Evolutionary conservation across 495 filamentous ascomycete genomes (phyloP).

Genomic region (Xylaria nigripes): DNA sequence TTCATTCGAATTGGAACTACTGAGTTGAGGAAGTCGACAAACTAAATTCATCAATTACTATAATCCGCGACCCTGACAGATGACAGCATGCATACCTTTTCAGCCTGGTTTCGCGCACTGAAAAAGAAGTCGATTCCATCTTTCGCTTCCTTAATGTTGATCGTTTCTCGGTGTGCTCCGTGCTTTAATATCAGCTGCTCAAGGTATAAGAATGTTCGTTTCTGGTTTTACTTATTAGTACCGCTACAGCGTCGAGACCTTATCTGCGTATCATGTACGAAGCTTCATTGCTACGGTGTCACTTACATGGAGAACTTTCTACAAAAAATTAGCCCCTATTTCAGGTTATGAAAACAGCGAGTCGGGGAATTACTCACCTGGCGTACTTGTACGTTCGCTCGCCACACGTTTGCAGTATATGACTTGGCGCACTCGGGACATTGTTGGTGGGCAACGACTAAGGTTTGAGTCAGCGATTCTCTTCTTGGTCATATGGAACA

Average conservation of each 20-base stretch:
- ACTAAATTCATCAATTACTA: slow-evolving; percentile 22
- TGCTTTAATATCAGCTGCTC: slow-evolving; percentile 96
- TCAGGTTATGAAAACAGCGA: neutral
- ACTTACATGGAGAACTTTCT: slow-evolving; percentile 61
- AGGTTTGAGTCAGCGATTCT: neutral
- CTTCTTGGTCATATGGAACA: neutral
- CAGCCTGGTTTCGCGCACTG: slow-evolving; percentile 77
- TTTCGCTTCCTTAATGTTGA: slow-evolving; percentile 93
- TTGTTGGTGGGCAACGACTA: slow-evolving; percentile 72
- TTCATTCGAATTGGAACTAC: slow-evolving; percentile 71
- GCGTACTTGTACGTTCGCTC: slow-evolving; percentile 81
- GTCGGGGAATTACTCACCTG: slow-evolving; percentile 37
- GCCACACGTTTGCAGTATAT: slow-evolving; percentile 81
- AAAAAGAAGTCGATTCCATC: slow-evolving; percentile 96
- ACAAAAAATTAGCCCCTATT: neutral
- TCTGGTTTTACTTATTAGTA: slow-evolving; percentile 39
- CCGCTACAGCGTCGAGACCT: neutral
- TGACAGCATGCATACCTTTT: slow-evolving; percentile 38
- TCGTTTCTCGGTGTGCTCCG: slow-evolving; percentile 80
- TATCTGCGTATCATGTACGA: neutral
- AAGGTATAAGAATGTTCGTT: slow-evolving; percentile 91
- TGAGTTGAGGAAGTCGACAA: slow-evolving; percentile 81
- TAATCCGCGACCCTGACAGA: neutral
- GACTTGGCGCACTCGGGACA: slow-evolving; percentile 88
- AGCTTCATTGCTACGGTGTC: neutral